Percentiles rank a stretch among this genome's conserved stretches.
Conservation (phyloP, 768 basidiomycete genomes). For the Lactarius trivialis region DNA sequence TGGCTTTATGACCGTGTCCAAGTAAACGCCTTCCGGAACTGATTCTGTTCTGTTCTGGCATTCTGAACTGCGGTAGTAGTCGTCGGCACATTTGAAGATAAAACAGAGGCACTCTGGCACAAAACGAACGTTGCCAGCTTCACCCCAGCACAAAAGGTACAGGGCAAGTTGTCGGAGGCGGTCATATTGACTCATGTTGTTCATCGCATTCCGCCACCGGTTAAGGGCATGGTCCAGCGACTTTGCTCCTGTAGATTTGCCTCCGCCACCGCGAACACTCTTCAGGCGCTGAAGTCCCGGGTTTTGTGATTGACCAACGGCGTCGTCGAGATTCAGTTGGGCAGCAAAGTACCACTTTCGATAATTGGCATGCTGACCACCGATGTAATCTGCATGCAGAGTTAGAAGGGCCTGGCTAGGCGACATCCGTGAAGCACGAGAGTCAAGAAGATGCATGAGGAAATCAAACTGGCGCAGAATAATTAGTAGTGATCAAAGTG, state of each 20-base stretch:
- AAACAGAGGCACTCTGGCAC: conserved; percentile 96
- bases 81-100: conserved; percentile 99
- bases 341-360: conserved; percentile 99
- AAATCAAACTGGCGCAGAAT: conserved; percentile 75
- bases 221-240: conserved; percentile 90
- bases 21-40: conserved; percentile 90
- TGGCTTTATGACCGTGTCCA: conserved; percentile 87
- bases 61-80: conserved; percentile 97
- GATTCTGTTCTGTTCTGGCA: conserved; percentile 93
- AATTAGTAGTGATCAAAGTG: conserved; percentile 15
- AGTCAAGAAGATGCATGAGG: conserved; percentile 95
- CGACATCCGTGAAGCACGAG: conserved; percentile 95
- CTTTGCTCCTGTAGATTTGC: conserved; percentile 54
- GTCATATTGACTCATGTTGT: conserved; percentile 99
- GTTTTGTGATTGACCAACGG: conserved; percentile 91
- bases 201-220: conserved; percentile 97
- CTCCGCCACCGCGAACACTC: conserved; percentile 61
- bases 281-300: conserved; percentile 86
- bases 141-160: conserved; percentile 96
- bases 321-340: conserved; percentile 98
- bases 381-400: conserved; percentile 97
- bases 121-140: conserved; percentile 95
- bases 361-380: conserved; percentile 97
- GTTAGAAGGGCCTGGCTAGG: conserved; percentile 95
- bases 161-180: conserved; percentile 94